These are phyloP conservation scores for Paraleonurus japonicus DNA, from an alignment of 257 asterid species.

Conservation along the genomic window DNA sequence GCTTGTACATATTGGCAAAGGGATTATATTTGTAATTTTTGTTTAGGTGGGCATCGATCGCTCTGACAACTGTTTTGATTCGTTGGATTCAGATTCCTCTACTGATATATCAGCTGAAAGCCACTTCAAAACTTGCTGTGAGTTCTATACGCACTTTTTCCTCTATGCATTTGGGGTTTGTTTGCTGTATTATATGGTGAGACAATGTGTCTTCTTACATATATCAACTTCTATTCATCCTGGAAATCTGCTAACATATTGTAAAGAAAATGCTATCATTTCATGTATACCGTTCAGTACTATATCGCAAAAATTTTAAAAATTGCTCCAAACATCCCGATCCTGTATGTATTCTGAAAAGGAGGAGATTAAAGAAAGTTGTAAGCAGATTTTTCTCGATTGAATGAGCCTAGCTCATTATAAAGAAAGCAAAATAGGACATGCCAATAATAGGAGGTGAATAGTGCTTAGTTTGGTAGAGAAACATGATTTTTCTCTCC, in stretches of 20 bases:
- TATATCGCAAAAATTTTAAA: neutral
- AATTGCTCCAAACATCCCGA: neutral
- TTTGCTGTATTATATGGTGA: neutral
- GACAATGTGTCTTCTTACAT: neutral
- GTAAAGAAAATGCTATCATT: neutral
- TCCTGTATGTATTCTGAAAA: neutral
- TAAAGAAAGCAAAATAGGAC: slow-evolving; percentile 4
- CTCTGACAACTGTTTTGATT: slow-evolving; percentile 58
- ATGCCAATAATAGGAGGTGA: slow-evolving; percentile 27
- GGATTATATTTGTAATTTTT: slow-evolving; percentile 21
- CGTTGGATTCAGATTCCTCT: slow-evolving; percentile 64
- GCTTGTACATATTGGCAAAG: neutral
- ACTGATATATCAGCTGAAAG: slow-evolving; percentile 68
- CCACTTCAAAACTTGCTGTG: slow-evolving; percentile 74
- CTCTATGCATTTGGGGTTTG: slow-evolving; percentile 10
- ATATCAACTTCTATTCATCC: neutral
- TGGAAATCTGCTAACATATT: neutral
- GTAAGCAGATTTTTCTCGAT: neutral
- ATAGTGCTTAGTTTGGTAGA: neutral
- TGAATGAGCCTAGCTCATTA: neutral
- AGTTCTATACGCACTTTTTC: slow-evolving; percentile 29
- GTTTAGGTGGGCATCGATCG: slow-evolving; percentile 89
- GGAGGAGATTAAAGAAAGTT: neutral
- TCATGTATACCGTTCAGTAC: neutral
- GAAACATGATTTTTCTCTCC: slow-evolving; percentile 10